Evolutionary conservation across 768 basidiomycete genomes (phyloP), one percentile per base, ranked within the genome.

Genomic region (Saitozyma podzolica): DNA sequence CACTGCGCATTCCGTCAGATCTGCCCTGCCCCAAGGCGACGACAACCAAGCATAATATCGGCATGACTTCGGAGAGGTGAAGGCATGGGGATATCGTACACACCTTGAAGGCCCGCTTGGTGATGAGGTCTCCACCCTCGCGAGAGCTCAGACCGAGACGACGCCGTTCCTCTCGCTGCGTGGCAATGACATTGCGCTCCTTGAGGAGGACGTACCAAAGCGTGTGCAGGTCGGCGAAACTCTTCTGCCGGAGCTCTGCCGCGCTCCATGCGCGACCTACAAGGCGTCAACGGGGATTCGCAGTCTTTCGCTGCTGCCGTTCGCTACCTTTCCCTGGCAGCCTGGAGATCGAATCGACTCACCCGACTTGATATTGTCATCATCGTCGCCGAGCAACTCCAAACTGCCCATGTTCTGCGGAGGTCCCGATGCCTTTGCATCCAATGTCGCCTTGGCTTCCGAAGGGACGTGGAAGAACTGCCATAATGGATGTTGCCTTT

Each of bases 191-290:
- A 80, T 98, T 99, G 4, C 90, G 85, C 79, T 99, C 96, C 66
- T 91, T 84, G 51, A 92, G 73, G 29, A 92, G 82, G 53, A 97
- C 84, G 77, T 95, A 97, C 95, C 96, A 99, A 43, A 99, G 83
- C 9, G 87, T 89, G 79, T 99, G 96, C 65, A 99, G 82, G 75
- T 98, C 94, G 63, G 86, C 85, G 83, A 98, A 98, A 66, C 87
- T 90, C 80, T 97, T 97, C 57, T 88, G 83, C 43, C 96, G 85
- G 51, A 99, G 84, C 74, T 98, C 96, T 9, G 85, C 83, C 8
- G 92, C 88, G 57, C 81, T 84, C 94, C 94, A 98, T 29, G 90
- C 83, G 56, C 95, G 86, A 47, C 93, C 95, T 94, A 73, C 8
- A 41, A 2, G 2, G 41, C 13, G 13, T n/a, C 16, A 17, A 14